Base-by-base conservation (phyloP, 208 protist species). In the Leishmania tropica region DNA sequence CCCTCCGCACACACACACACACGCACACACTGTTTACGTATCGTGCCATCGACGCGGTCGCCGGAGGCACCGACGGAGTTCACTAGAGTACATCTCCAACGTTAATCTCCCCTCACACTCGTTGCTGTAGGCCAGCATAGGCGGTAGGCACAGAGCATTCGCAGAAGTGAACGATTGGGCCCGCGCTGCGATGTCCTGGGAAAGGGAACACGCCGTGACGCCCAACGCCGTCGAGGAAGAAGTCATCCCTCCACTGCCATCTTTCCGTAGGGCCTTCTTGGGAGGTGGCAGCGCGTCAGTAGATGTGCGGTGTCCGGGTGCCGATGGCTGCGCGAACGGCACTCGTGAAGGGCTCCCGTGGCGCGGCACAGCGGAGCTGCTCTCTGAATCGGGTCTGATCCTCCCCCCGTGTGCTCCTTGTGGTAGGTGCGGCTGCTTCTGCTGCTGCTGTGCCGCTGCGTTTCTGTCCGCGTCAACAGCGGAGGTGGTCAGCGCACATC, bases 91-190 rank as follows among this genome's bases (percentile, higher is more conserved):
- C 62, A 85, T 54, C 72, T 78, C 53, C 60, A 85, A 58, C 37
- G 82, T 85, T 13, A 31, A 35, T 19, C 10, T 21, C 0, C 77
- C 77, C 21, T 81, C 77, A 11, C 6, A 24, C 6, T 74, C 45
- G 3, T 62, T 74, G 48, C 70, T 75, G 72, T 85, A 85, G 21
- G 72, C 82, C 51, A 85, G 64, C 82, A 85, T 85, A 17, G 60
- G 73, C 47, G 77, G 78, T 53, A 24, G 42, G 24, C 7, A 7
- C 11, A 31, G 6, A 56, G n/a, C 2, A 8, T 42, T 65, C 73
- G 60, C 60, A 72, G 15, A 8, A 4, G 15, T 51, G 3, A 4
- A 60, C 10, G n/a, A 42, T 53, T 5, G 80, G 24, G 79, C 47
- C 40, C 7, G 28, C 10, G 7, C 54, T 6, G 42, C 62, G 3